Evolutionary conservation across 768 basidiomycete genomes (phyloP), one percentile per base, ranked within the genome.

Genomic region (Hygrocybe punicea): DNA sequence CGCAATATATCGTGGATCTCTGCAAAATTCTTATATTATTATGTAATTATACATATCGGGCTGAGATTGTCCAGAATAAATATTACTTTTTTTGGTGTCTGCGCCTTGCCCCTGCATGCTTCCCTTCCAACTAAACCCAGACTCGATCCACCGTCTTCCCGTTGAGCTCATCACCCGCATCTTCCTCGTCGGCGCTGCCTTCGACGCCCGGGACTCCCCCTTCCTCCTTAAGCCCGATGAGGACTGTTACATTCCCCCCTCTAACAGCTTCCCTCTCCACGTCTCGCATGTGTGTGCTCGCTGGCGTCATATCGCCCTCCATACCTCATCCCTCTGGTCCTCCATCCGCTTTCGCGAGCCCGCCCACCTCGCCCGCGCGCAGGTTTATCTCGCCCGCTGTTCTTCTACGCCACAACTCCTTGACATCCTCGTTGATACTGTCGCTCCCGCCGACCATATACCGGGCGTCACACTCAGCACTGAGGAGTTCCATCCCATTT

Each of bases 391-490:
- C 58, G 58, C 60, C 16, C 73, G 77, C 25, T 76, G 68, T 54
- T 16, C 58, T 19, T 16, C 58, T 24, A 59, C 65, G 3, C 40
- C 54, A 8, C 63, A 63, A 19, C 70, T 72, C 19, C 69, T 86
- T 60, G 78, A 84, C 66, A 81, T 86, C 60, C 71, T 83, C 52
- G 76, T 86, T 60, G 81, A 84, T 63, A 83, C 82, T 13, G 81
- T 82, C 16, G 71, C 82, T 3, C 64, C 67, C 44, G 69, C 73
- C 34, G 80, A 83, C 44, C 76, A 84, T 67, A 73, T 73, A 6
- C 71, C 70, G 0, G 81, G 79, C 16, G 70, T 77, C n/a, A 82
- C 77, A 19, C 75, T 85, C n/a, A 82, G 76, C 66, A 73, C 71
- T 39, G 72, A 77, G 6, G 81, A 84, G 62, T 76, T 86, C 46